phyloP scores from a whole-genome alignment of 495 filamentous ascomycete species.

The Talaromyces nanjingensis region DNA sequence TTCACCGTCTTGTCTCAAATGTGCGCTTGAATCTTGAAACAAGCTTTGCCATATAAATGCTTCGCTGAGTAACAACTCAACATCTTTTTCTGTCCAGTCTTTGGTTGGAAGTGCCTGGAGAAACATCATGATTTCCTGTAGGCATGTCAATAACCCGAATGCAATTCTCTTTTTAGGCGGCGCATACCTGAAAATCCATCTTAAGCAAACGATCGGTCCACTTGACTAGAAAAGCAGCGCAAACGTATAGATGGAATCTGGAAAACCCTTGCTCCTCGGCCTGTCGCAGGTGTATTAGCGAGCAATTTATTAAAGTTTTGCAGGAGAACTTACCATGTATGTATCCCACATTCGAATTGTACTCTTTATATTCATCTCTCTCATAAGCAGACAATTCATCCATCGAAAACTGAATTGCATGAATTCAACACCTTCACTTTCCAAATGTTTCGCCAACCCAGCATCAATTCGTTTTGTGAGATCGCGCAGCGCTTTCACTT shows the following conservation, averaged over 20 bases:
- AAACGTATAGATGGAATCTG: slow-evolving; percentile 96
- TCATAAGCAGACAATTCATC: slow-evolving; percentile 99
- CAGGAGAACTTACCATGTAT: slow-evolving; percentile 64
- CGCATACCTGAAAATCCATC: slow-evolving; percentile 43
- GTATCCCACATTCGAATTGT: slow-evolving; percentile 99
- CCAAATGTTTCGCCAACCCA: slow-evolving; percentile 77
- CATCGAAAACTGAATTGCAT: slow-evolving; percentile 98
- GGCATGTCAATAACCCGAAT: neutral
- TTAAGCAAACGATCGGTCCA: slow-evolving; percentile 92
- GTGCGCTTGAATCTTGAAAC: slow-evolving; percentile 81
- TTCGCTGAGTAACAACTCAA: slow-evolving; percentile 90
- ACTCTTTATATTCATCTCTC: slow-evolving; percentile 91
- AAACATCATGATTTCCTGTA: slow-evolving; percentile 97
- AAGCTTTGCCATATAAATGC: slow-evolving; percentile 94
- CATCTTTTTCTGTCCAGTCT: slow-evolving; percentile 95
- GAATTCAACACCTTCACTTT: slow-evolving; percentile 88
- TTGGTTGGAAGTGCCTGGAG: slow-evolving; percentile 91
- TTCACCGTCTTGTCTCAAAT: slow-evolving; percentile 52
- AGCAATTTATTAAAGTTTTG: neutral
- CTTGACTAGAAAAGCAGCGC: slow-evolving; percentile 96
- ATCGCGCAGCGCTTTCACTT: slow-evolving; percentile 81
- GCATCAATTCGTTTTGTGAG: slow-evolving; percentile 84
- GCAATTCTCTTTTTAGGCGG: neutral
- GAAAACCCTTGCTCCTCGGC: slow-evolving; percentile 98
- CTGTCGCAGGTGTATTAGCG: slow-evolving; percentile 32